These are phyloP conservation scores for Lyophyllum atratum DNA, from an alignment of 768 basidiomycete genomes.

Conservation along the genomic window DNA sequence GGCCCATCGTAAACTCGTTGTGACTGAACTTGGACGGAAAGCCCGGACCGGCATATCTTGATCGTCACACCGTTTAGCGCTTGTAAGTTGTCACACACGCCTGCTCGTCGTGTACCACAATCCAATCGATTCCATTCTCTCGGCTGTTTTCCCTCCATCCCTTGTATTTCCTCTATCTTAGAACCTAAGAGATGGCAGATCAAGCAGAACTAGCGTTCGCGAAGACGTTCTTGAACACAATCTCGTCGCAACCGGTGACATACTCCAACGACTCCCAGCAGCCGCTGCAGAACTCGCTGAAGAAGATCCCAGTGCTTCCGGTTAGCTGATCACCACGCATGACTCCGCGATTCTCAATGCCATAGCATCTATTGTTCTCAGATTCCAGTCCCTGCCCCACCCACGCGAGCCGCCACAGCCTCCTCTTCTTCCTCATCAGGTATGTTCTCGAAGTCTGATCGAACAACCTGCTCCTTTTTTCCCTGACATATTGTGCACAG, in stretches of 20 bases:
- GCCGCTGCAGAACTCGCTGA: conserved; percentile 63
- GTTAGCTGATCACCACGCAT: conserved; percentile 38
- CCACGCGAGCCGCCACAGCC: conserved; percentile 40
- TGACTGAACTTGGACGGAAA: too few species aligned
- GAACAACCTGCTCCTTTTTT: not conserved
- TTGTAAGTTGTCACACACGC: too few species aligned
- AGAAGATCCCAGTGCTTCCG: conserved; percentile 67
- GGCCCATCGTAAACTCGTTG: too few species aligned
- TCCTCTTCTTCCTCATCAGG: conserved; percentile 31
- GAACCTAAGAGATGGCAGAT: conserved; percentile 37
- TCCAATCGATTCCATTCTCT: not conserved
- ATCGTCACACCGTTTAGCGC: too few species aligned
- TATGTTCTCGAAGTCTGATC: conserved; percentile 22
- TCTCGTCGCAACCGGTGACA: conserved; percentile 66
- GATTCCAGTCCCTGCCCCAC: conserved; percentile 35
- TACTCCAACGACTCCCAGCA: conserved; percentile 80
- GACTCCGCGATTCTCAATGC: conserved; percentile 6
- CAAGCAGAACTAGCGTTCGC: conserved; percentile 71
- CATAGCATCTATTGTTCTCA: not conserved
- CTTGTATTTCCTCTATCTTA: not conserved
- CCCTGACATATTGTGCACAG: conserved; percentile 22
- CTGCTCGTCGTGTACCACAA: not conserved
- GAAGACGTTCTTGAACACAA: conserved; percentile 61
- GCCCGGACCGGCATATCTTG: too few species aligned
- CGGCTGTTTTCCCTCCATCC: not conserved